Evolutionary conservation across 73 alveolate species (phyloP).

Genomic region (Symbiodinium natans): DNA sequence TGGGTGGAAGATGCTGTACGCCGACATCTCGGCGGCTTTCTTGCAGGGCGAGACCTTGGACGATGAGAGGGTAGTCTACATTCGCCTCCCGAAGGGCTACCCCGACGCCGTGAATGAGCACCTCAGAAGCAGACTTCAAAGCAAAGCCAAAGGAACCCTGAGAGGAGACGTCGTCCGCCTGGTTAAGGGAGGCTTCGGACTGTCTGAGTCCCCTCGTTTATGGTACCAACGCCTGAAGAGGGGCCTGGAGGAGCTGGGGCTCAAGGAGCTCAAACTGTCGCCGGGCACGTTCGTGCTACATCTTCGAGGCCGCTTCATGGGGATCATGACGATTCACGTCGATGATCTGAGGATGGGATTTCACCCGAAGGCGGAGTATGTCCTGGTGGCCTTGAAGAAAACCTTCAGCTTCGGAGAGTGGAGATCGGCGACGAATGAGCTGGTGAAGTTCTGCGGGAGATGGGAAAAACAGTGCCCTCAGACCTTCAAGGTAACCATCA

Average conservation of each 20-base stretch:
- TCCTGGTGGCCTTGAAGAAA: background rate
- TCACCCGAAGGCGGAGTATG: background rate
- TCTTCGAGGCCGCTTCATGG: background rate
- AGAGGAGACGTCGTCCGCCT: background rate
- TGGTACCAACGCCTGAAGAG: background rate
- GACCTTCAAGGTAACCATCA: background rate
- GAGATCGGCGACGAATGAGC: background rate
- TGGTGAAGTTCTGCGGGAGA: conserved; percentile 12
- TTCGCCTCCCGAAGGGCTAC: background rate
- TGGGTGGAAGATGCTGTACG: background rate
- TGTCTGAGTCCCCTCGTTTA: background rate
- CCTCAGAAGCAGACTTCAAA: background rate
- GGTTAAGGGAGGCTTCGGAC: background rate
- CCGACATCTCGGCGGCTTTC: background rate
- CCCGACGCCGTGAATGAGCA: background rate
- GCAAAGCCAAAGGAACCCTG: background rate
- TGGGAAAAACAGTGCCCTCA: background rate
- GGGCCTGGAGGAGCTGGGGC: background rate
- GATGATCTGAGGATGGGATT: background rate
- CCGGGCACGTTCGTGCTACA: background rate
- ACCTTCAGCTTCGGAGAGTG: conserved; percentile 29
- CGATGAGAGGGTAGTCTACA: background rate
- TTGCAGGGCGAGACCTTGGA: background rate
- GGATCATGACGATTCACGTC: background rate
- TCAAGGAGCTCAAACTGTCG: background rate